A percentile compares a stretch with the other conserved stretches of the same genome.
phyloP scores from a whole-genome alignment of 176 grass and related monocot species.

The Phragmites australis region DNA sequence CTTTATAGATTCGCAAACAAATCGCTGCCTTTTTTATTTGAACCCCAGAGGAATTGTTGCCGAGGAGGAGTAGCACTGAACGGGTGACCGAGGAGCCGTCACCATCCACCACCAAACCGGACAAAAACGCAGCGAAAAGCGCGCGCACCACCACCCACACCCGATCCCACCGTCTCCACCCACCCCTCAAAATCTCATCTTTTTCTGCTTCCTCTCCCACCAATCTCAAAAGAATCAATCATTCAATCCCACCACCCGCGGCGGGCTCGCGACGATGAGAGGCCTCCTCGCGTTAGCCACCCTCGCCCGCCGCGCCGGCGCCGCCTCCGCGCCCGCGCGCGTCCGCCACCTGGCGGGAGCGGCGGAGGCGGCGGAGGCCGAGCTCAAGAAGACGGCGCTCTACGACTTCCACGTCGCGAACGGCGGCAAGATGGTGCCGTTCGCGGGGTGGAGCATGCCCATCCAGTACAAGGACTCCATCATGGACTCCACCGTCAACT shows the following conservation, averaged over 20 bases:
- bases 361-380: constrained; percentile 59
- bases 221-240: background rate
- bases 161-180: constrained; percentile 53
- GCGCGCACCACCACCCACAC: constrained; percentile 50
- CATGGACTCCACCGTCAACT: constrained; percentile 98
- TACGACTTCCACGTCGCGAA: constrained; percentile 87
- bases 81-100: background rate
- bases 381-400: constrained; percentile 95
- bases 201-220: background rate
- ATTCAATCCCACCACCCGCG: background rate
- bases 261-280: constrained; percentile 47
- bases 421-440: constrained; percentile 97
- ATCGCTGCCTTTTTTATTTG: too few species aligned
- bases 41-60: too few species aligned
- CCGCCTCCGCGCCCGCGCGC: background rate
- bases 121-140: too few species aligned
- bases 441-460: constrained; percentile 98
- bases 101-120: background rate
- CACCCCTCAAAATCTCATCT: constrained; percentile 30
- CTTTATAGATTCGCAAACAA: too few species aligned
- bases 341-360: constrained; percentile 62
- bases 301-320: constrained; percentile 56
- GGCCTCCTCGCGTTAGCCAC: constrained; percentile 62
- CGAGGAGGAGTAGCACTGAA: background rate
- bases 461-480: constrained; percentile 98